Percentiles rank a stretch among this genome's conserved stretches.
These are phyloP conservation scores for Claviceps cyperi DNA, from an alignment of 2,329 filamentous ascomycete genomes.

Conservation along the genomic window DNA sequence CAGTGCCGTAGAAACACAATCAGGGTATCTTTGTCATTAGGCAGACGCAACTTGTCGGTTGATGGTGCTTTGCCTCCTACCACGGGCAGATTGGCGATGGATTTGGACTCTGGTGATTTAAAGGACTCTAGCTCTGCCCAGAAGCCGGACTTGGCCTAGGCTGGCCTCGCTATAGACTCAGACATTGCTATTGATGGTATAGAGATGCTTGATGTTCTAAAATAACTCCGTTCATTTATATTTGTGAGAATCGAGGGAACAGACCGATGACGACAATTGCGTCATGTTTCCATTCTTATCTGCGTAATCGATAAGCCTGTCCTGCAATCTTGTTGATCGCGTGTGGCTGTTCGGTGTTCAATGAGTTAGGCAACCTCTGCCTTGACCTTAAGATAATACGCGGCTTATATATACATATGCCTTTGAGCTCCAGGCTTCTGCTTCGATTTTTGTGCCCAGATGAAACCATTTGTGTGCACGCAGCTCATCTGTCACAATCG, in stretches of 20 bases:
- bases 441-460: not conserved
- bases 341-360: not conserved
- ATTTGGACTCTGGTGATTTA: conserved; percentile 25
- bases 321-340: not conserved
- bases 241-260: not conserved
- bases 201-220: not conserved
- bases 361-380: not conserved
- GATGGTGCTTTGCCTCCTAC: conserved; percentile 42
- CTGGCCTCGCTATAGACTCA: not conserved
- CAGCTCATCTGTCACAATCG: not conserved
- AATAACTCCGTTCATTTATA: no score
- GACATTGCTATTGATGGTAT: conserved; percentile 1
- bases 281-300: not conserved
- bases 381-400: no score
- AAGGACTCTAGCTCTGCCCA: conserved; percentile 26
- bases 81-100: conserved; percentile 32
- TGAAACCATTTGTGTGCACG: not conserved
- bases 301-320: not conserved
- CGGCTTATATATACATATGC: no score
- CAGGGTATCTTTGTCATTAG: conserved; percentile 40
- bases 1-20: conserved; percentile 59
- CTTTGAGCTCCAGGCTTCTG: not conserved
- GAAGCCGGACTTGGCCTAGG: conserved; percentile 11
- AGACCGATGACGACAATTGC: not conserved
- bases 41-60: conserved; percentile 36